phyloP scores from a whole-genome alignment of 495 filamentous ascomycete genomes.

The Cenococcum geophilum region DNA sequence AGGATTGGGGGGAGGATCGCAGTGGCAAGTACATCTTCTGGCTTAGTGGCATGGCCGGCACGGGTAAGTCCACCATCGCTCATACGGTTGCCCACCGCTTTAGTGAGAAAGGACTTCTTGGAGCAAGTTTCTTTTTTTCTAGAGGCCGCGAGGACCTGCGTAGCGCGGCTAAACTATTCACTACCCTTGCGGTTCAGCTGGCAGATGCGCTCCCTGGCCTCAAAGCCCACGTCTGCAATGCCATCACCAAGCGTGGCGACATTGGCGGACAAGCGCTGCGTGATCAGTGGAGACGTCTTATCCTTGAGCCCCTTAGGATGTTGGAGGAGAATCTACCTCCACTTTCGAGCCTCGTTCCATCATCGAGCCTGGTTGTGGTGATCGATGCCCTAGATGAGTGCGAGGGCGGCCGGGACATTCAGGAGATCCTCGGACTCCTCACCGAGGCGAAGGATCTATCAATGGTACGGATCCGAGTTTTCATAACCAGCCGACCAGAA shows the following conservation, averaged over 20 bases:
- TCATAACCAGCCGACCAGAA: constrained; percentile 39
- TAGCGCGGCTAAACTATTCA: constrained; percentile 21
- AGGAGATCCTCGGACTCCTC: constrained; percentile 30
- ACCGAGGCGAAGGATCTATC: constrained; percentile 23
- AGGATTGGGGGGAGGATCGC: constrained; percentile 14
- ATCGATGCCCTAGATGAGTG: constrained; percentile 38
- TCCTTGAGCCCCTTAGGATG: constrained; percentile 8
- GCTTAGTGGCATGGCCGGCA: no score
- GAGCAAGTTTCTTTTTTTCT: no score
- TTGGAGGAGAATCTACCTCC: no score
- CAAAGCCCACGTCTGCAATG: not conserved
- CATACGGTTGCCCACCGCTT: constrained; percentile 6
- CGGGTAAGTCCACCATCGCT: constrained; percentile 8
- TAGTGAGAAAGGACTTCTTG: constrained; percentile 16
- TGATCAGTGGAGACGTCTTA: constrained; percentile 11
- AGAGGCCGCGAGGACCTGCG: constrained; percentile 16
- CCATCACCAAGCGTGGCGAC: constrained; percentile 12
- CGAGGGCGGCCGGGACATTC: constrained; percentile 26
- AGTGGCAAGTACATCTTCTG: constrained; percentile 31
- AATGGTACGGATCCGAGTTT: constrained; percentile 25
- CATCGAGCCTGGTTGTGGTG: constrained; percentile 24
- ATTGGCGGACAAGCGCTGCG: constrained; percentile 11
- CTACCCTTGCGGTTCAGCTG: constrained; percentile 23
- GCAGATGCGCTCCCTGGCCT: constrained; percentile 7
- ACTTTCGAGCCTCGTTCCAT: not conserved